Evolutionary conservation across 306 rosid genomes (phyloP).

Genomic region (Glycine latifolia): DNA sequence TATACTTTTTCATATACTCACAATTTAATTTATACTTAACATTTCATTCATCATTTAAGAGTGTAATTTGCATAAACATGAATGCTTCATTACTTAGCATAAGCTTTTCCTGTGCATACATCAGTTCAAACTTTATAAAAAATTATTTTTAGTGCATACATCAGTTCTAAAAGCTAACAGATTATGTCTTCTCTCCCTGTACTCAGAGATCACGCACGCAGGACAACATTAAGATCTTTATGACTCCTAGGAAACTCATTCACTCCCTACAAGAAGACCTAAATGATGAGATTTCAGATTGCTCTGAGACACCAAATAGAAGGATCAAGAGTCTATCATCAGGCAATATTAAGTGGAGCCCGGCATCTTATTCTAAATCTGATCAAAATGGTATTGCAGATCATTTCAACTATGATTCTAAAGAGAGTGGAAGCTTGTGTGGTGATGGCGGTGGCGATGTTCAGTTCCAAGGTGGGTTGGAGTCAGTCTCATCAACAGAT

Average conservation of each 20-base stretch:
- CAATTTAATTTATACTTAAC: background rate
- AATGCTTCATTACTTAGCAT: background rate
- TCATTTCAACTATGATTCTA: conserved; percentile 39
- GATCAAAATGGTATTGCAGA: conserved; percentile 48
- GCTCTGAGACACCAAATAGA: conserved; percentile 52
- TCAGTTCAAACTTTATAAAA: conserved; percentile 7
- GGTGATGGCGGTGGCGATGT: conserved; percentile 49
- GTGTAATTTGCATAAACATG: conserved; percentile 10
- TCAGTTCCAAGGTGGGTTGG: conserved; percentile 59
- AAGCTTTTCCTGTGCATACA: conserved; percentile 1
- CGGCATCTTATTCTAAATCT: conserved; percentile 51
- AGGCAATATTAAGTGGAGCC: conserved; percentile 63
- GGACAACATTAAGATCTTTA: conserved; percentile 56
- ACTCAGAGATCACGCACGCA: conserved; percentile 63
- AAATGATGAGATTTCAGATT: conserved; percentile 52
- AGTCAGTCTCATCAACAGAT: conserved; percentile 82
- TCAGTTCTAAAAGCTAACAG: conserved; percentile 25
- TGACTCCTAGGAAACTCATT: conserved; percentile 78
- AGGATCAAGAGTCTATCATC: conserved; percentile 65
- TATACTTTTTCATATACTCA: conserved; percentile 12
- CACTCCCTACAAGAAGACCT: conserved; percentile 84
- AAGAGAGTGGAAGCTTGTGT: conserved; percentile 54
- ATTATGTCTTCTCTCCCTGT: conserved; percentile 31
- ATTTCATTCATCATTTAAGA: background rate
- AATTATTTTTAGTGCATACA: background rate